Base-by-base conservation (phyloP, 352 stramenopile genomes). In the Phytopythium ostracodes region DNA sequence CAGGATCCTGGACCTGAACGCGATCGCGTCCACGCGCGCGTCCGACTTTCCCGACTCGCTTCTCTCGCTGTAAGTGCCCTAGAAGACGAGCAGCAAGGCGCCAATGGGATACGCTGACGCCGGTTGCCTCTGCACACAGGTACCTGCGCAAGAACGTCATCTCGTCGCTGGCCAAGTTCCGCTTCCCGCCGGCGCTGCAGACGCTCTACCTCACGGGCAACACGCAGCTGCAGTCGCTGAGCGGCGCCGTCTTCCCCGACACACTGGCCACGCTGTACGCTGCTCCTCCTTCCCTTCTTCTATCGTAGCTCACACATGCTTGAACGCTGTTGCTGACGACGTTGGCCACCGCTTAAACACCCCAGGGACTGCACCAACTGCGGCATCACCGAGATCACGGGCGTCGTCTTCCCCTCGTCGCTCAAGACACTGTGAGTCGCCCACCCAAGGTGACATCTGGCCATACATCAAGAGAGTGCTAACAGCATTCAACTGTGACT, bases 211-310 rank as follows among this genome's bases (percentile, higher is more conserved):
- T 84, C 14, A 77, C 71, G 46, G 72, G 73, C 11, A 88, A 88
- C 56, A 42, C 64, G 43, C 60, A 79, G 29, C 69, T 82, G 25
- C 67, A 68, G 10, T 73, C 69, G 24, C 59, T 88, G 47, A 46
- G 80, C 44, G 76, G 74, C 20, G 65, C 72, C 43, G 69, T 79
- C 17, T 65, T 88, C 22, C 76, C 79, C 0, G 66, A 77, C 50
- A 72, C 63, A 11, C 60, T 88, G n/a, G 52, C 68, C 52, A 68
- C 71, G 11, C 49, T 78, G 66, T 78, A 36, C n/a, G 17, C 10
- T 14, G 40, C n/a, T n/a, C n/a, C n/a, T 11, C 3, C 14, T 15
- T 25, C 3, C 40, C 15, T 46, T 6, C n/a, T 46, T 5, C 15
- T 18, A n/a, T n/a, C n/a, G n/a, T n/a, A n/a, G n/a, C n/a, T n/a